phyloP scores from a whole-genome alignment of 2,329 filamentous ascomycete genomes.

The Colletotrichum cereale region DNA sequence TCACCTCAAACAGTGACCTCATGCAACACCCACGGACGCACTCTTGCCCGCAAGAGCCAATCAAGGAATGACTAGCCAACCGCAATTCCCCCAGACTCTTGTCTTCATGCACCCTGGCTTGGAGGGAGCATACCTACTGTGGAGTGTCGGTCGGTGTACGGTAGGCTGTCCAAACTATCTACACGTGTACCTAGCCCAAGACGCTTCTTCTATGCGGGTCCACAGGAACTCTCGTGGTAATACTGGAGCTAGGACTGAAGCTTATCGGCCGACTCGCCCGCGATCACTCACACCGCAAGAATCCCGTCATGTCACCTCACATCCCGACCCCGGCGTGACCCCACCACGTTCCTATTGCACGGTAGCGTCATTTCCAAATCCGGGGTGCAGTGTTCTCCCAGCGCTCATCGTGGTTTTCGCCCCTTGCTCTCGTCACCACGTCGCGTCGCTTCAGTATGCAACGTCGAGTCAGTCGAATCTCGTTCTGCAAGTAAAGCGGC shows the following conservation, averaged over 20 bases:
- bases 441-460: neutral
- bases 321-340: constrained; percentile 4
- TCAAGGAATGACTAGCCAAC: neutral
- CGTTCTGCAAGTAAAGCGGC: neutral
- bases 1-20: constrained; percentile 30
- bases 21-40: constrained; percentile 13
- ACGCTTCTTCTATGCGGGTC: neutral
- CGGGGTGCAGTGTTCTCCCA: constrained; percentile 15
- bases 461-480: neutral
- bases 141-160: neutral
- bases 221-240: neutral
- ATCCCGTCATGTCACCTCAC: constrained; percentile 20
- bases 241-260: neutral
- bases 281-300: neutral
- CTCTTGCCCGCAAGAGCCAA: constrained; percentile 3
- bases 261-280: constrained; percentile 15
- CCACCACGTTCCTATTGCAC: neutral
- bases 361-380: constrained; percentile 20
- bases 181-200: too few relatives aligned
- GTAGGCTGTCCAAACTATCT: too few relatives aligned
- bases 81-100: constrained; percentile 17
- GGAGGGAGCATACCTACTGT: neutral
- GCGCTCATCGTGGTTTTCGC: neutral
- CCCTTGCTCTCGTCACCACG: neutral
- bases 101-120: constrained; percentile 25